Conservation (phyloP, 2,329 filamentous ascomycete genomes). For the Magnaporthiopsis poae region DNA sequence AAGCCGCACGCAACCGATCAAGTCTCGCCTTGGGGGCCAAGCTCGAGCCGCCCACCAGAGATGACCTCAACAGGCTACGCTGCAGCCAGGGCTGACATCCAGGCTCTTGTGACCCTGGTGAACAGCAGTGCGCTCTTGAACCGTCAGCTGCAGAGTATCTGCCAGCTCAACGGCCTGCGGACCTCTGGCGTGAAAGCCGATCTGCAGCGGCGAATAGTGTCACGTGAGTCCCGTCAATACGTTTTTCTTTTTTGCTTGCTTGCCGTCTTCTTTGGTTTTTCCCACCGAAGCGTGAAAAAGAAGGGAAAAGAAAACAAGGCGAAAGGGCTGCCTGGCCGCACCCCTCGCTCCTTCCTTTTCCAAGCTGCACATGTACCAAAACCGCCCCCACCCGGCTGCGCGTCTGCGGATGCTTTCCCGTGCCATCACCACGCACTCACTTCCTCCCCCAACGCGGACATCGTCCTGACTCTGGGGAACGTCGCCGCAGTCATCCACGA, state of each 20-base stretch:
- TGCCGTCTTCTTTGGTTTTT: not conserved
- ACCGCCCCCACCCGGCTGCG: not conserved
- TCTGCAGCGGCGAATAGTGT: slow-evolving; percentile 67
- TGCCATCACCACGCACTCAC: not conserved
- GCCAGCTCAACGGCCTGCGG: slow-evolving; percentile 61
- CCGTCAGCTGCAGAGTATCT: slow-evolving; percentile 64
- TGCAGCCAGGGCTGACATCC: slow-evolving; percentile 29
- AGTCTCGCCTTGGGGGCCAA: not conserved
- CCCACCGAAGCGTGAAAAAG: no score
- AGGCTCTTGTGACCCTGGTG: slow-evolving; percentile 33
- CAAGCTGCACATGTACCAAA: not conserved
- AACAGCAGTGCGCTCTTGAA: slow-evolving; percentile 39
- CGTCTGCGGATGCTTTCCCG: not conserved
- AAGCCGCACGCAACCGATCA: not conserved
- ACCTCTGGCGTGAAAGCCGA: slow-evolving; percentile 78
- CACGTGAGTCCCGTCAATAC: slow-evolving; percentile 50
- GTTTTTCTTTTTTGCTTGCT: not conserved
- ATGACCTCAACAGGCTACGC: slow-evolving; percentile 12
- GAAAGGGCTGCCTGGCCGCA: not conserved
- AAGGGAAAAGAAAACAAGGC: not conserved
- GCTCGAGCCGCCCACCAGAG: not conserved
- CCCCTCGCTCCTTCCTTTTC: not conserved
- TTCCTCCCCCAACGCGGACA: not conserved
- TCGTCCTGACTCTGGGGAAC: not conserved
- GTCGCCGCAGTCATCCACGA: slow-evolving; percentile 31